A percentile compares a stretch with the other conserved stretches of the same genome.
Conservation (phyloP, 139 green algal species). For the Nannochloris sp. region DNA sequence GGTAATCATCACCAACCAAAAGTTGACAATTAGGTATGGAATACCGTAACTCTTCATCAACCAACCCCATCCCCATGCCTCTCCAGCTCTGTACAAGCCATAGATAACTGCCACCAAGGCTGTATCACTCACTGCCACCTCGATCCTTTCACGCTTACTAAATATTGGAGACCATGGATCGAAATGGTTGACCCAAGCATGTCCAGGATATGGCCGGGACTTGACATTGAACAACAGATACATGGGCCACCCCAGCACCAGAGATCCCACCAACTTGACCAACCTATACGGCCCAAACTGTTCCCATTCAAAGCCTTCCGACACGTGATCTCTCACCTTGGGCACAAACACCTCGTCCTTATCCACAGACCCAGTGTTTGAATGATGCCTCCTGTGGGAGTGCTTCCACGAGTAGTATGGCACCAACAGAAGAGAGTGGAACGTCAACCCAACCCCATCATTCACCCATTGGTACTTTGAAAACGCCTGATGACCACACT, state of each 20-base stretch:
- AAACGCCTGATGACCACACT: conserved; percentile 79
- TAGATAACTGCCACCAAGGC: conserved; percentile 41
- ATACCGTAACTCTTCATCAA: conserved; percentile 70
- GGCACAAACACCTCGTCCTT: conserved; percentile 89
- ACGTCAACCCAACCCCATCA: conserved; percentile 65
- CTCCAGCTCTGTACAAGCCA: conserved; percentile 34
- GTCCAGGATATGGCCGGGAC: conserved; percentile 46
- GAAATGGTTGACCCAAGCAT: conserved; percentile 73
- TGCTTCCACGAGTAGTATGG: conserved; percentile 91
- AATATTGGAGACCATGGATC: conserved; percentile 82
- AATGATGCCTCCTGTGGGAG: conserved; percentile 78
- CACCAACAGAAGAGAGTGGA: conserved; percentile 74
- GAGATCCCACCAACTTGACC: conserved; percentile 41
- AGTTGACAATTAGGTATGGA: conserved; percentile 82
- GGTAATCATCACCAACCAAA: conserved; percentile 73
- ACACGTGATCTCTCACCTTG: conserved; percentile 4
- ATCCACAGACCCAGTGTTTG: conserved; percentile 64
- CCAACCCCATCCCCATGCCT: conserved; percentile 48
- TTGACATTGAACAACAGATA: conserved; percentile 74
- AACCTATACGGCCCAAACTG: conserved; percentile 26
- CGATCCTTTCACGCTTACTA: conserved; percentile 63
- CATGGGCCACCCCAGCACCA: conserved; percentile 70
- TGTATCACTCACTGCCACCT: conserved; percentile 53
- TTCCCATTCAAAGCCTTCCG: conserved; percentile 5
- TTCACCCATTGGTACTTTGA: conserved; percentile 50